These are phyloP conservation scores for Helotiales sp. DNA, from an alignment of 2,329 filamentous ascomycete genomes.

Conservation along the genomic window DNA sequence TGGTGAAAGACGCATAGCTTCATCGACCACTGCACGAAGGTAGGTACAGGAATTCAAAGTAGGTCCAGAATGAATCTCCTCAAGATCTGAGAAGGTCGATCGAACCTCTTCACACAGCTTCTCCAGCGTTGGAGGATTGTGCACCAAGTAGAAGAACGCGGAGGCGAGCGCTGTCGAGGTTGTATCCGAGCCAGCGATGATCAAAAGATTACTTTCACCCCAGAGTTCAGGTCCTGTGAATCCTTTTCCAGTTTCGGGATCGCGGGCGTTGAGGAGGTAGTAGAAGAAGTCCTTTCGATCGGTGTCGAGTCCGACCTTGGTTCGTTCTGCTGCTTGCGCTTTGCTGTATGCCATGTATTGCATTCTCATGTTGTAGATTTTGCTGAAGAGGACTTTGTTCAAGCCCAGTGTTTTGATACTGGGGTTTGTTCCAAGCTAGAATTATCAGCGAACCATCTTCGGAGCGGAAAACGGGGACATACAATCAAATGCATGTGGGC, in stretches of 20 bases:
- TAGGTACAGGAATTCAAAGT: constrained; percentile 45
- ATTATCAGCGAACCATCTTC: not conserved
- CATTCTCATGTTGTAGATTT: constrained; percentile 68
- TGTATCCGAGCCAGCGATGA: constrained; percentile 47
- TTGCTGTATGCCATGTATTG: constrained; percentile 75
- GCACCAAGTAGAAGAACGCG: constrained; percentile 44
- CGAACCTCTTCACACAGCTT: constrained; percentile 40
- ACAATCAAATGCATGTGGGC: constrained; percentile 72
- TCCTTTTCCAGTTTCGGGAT: constrained; percentile 66
- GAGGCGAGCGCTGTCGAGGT: constrained; percentile 39
- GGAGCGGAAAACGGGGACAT: constrained; percentile 9
- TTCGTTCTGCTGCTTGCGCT: constrained; percentile 68
- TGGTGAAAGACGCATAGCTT: constrained; percentile 41
- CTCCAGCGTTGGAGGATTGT: constrained; percentile 41
- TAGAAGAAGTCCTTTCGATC: constrained; percentile 63
- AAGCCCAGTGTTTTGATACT: constrained; percentile 68
- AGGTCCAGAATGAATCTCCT: constrained; percentile 43
- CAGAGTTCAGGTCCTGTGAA: constrained; percentile 44
- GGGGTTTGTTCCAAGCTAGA: constrained; percentile 65
- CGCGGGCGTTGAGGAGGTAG: constrained; percentile 72
- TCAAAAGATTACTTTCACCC: constrained; percentile 35
- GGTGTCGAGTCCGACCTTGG: constrained; percentile 63
- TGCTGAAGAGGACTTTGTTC: constrained; percentile 70
- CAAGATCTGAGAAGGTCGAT: constrained; percentile 34
- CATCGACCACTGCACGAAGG: constrained; percentile 50